These are phyloP conservation scores for Tubosaeta sp. DNA, from an alignment of 768 basidiomycete species.

Conservation along the genomic window DNA sequence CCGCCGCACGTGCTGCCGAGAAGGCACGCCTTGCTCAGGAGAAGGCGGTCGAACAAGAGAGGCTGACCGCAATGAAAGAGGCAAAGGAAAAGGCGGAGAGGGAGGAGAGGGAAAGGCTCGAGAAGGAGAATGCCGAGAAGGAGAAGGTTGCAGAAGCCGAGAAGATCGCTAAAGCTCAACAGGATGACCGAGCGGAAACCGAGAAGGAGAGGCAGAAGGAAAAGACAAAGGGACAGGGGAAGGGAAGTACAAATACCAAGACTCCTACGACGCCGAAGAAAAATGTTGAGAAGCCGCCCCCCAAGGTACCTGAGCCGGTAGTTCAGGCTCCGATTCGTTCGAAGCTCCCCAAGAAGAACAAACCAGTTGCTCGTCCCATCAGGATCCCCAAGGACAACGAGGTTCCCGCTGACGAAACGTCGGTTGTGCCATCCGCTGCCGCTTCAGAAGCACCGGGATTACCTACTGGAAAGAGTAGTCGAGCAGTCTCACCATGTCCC, in stretches of 20 bases:
- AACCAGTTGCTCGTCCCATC: slow-evolving; percentile 55
- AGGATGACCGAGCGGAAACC: slow-evolving; percentile 25
- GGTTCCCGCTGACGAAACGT: slow-evolving; percentile 36
- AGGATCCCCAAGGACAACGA: slow-evolving; percentile 61
- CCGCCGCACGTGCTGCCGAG: slow-evolving; percentile 46
- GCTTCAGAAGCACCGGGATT: slow-evolving; percentile 45
- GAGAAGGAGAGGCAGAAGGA: slow-evolving; percentile 26
- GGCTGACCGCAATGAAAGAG: slow-evolving; percentile 34
- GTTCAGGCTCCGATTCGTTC: slow-evolving; percentile 72
- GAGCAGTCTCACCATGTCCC: slow-evolving; percentile 43
- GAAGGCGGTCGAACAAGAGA: slow-evolving; percentile 54
- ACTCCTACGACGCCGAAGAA: slow-evolving; percentile 15
- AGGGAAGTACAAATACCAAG: slow-evolving; percentile 25
- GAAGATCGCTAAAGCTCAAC: slow-evolving; percentile 32
- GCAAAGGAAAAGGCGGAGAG: slow-evolving; percentile 36
- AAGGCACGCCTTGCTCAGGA: slow-evolving; percentile 50
- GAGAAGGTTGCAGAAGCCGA: slow-evolving; percentile 37
- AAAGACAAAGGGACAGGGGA: slow-evolving; percentile 24
- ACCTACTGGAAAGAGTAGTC: slow-evolving; percentile 30
- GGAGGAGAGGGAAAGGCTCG: slow-evolving; percentile 33
- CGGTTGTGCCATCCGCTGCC: slow-evolving; percentile 41
- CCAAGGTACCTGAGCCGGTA: slow-evolving; percentile 32
- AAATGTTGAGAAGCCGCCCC: slow-evolving; percentile 16
- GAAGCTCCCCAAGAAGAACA: slow-evolving; percentile 81
- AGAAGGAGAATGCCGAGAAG: slow-evolving; percentile 38